Percentiles rank a stretch among this genome's conserved stretches.
phyloP scores from a whole-genome alignment of 1,284 basidiomycete genomes.

The Macrocystidia cucumis region DNA sequence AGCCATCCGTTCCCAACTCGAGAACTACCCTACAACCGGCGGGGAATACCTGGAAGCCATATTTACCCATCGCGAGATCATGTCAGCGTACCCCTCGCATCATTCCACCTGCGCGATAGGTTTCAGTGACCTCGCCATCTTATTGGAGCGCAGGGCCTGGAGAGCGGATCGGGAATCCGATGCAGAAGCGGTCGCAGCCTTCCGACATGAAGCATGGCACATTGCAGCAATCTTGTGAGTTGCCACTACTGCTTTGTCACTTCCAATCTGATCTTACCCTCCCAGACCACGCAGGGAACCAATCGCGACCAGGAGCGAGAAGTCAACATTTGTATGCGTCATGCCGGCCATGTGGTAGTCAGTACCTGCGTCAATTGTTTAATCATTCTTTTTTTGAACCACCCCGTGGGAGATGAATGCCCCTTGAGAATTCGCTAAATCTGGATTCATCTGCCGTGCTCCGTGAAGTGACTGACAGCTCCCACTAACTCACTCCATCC shows the following conservation, averaged over 20 bases:
- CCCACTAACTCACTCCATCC: no score
- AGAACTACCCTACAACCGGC: slow-evolving; percentile 47
- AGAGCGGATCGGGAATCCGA: slow-evolving; percentile 61
- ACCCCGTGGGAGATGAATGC: no score
- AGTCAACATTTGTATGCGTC: slow-evolving; percentile 9
- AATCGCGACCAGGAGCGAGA: slow-evolving; percentile 1
- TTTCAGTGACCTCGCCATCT: slow-evolving; percentile 54
- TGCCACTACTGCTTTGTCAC: slow-evolving; percentile 6
- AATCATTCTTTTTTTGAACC: no score
- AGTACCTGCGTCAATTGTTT: background rate
- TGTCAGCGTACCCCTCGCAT: slow-evolving; percentile 47
- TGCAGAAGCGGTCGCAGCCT: slow-evolving; percentile 52
- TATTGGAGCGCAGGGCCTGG: slow-evolving; percentile 54
- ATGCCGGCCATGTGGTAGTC: slow-evolving; percentile 11
- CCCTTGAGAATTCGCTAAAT: no score
- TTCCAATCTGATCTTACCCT: slow-evolving; percentile 2
- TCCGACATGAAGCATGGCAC: slow-evolving; percentile 58
- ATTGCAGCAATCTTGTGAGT: slow-evolving; percentile 35
- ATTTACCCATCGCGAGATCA: slow-evolving; percentile 65
- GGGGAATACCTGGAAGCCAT: slow-evolving; percentile 70
- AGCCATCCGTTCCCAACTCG: slow-evolving; percentile 45
- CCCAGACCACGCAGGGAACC: slow-evolving; percentile 4
- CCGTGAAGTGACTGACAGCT: no score
- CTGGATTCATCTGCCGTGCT: no score
- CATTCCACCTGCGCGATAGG: slow-evolving; percentile 54